phyloP scores from a whole-genome alignment of 768 basidiomycete species.

The Sistotremastrum niveocremeum region DNA sequence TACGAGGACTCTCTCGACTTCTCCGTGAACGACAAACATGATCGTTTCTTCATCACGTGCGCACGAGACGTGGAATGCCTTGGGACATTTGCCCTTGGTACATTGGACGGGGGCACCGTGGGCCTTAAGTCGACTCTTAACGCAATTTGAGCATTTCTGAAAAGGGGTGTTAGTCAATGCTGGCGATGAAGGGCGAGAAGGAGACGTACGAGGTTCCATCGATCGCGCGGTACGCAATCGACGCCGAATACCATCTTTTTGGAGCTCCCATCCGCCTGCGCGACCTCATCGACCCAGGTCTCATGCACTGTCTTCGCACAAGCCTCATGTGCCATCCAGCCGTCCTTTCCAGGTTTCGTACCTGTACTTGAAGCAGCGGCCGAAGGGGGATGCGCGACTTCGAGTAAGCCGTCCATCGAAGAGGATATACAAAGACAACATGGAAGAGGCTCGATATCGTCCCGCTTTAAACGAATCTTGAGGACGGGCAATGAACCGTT shows the following conservation, averaged over 20 bases:
- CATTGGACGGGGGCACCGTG: constrained; percentile 87
- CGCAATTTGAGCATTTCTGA: constrained; percentile 85
- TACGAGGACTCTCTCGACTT: constrained; percentile 74
- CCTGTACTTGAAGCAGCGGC: no score
- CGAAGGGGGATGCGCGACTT: constrained; percentile 39
- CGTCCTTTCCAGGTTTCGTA: constrained; percentile 12
- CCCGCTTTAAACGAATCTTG: constrained; percentile 51
- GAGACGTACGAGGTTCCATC: constrained; percentile 77
- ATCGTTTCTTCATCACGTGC: constrained; percentile 49
- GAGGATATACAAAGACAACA: constrained; percentile 57
- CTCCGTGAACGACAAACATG: constrained; percentile 45
- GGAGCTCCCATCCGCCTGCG: constrained; percentile 16
- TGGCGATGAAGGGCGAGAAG: background rate
- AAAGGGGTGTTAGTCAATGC: background rate
- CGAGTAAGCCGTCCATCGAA: constrained; percentile 39
- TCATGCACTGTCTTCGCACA: constrained; percentile 81
- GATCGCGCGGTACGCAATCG: constrained; percentile 75
- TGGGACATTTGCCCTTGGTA: constrained; percentile 85
- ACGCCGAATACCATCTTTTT: constrained; percentile 67
- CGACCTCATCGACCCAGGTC: constrained; percentile 75
- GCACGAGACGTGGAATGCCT: constrained; percentile 89
- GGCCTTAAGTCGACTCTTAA: constrained; percentile 46
- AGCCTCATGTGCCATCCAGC: constrained; percentile 67
- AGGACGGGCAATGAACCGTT: constrained; percentile 18
- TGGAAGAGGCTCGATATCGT: constrained; percentile 42